These are phyloP conservation scores for Colletotrichum falcatum DNA, from an alignment of 2,329 filamentous ascomycete genomes.

Conservation along the genomic window DNA sequence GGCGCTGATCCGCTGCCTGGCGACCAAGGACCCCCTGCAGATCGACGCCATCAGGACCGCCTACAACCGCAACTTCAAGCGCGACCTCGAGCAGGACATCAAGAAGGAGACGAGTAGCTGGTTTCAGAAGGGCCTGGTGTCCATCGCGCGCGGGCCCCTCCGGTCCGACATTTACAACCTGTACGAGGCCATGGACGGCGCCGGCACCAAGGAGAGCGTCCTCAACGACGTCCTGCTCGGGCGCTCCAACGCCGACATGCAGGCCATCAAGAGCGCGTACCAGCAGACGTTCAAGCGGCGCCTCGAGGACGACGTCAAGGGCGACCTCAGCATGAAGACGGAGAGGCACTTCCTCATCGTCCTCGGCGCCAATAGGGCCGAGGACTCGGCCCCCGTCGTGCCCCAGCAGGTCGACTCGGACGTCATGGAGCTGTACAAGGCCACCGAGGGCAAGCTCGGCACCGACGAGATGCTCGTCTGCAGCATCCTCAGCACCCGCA, in stretches of 20 bases:
- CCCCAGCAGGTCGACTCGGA: constrained; percentile 81
- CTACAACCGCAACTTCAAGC: constrained; percentile 73
- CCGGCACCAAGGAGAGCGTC: constrained; percentile 87
- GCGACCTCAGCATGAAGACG: constrained; percentile 88
- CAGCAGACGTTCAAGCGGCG: constrained; percentile 72
- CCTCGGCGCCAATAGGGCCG: constrained; percentile 77
- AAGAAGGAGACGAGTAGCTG: constrained; percentile 81
- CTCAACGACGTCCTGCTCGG: constrained; percentile 89
- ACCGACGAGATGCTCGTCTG: constrained; percentile 84
- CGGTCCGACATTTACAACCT: constrained; percentile 79
- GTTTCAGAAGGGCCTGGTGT: constrained; percentile 80
- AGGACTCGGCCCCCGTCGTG: constrained; percentile 81
- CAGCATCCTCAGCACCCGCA: constrained; percentile 80
- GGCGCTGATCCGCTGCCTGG: constrained; percentile 75
- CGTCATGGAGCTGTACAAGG: constrained; percentile 80
- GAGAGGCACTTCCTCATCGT: constrained; percentile 88
- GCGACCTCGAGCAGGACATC: constrained; percentile 80
- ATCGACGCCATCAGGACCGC: constrained; percentile 75
- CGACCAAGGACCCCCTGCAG: constrained; percentile 82
- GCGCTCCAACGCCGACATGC: constrained; percentile 87
- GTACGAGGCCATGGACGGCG: constrained; percentile 78
- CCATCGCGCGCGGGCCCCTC: constrained; percentile 83
- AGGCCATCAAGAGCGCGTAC: constrained; percentile 86
- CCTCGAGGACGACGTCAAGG: constrained; percentile 79
- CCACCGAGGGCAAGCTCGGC: constrained; percentile 78